Evolutionary conservation across 2,329 filamentous ascomycete genomes (phyloP), one percentile per base, ranked within the genome.

Genomic region (Neonectria hederae): DNA sequence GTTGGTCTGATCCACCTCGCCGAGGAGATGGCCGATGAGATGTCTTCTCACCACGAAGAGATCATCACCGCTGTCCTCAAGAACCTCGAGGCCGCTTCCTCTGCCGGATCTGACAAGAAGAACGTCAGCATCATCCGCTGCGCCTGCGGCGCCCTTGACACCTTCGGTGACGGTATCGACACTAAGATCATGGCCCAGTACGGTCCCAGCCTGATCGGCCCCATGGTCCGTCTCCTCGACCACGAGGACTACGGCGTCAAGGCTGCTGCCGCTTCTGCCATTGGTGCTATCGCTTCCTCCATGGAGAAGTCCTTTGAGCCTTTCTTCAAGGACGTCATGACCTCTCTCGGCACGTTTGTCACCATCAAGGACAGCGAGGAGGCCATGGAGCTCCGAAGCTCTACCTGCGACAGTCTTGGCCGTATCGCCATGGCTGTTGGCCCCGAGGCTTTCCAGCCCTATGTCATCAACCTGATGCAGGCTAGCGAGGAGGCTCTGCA

Each of bases 241-340:
- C 92, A 97, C 77, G 89, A 92, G 26, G 94, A 98, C 76, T 90
- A 90, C 79, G 94, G 92, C 79, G 91, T 97, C 79, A 97, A 97
- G 86, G 91, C 92, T 72, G 90, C 94, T 53, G 92, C 95, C 57
- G 93, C 95, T 64, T 92, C 93, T 71, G 96, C 95, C 54, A 87
- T 97, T 48, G 95, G 96, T 62, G 94, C 95, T 45, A 92, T 98
- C 70, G 96, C 96, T 32, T 90, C 91, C 14, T 93, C 94, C 57
- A 89, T 96, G 61, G 92, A 93, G 75, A 87, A 90, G 66, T 88
- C 87, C 14, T 99, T 98, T 84, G 82, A 91, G 72, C 93, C 94
- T n/a, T 98, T 92, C 85, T 97, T 98, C 77, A 89, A 93, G 73
- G 86, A 92, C 68, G 94, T 93, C 28, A 97, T 99, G 93, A 87